Evolutionary conservation across 78 protist species (phyloP).

Genomic region (slime mould (Dictyostelium discoideum)): dicty_2.7 NC_007088.5:942001-942500

Average conservation of each 20-base stretch:
- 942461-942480: not conserved
- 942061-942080: not conserved
- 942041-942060: not conserved
- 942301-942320: too few species aligned
- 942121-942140: conserved; percentile 88
- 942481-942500: not conserved
- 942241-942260: not conserved
- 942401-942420: conserved; percentile 89
- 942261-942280: too few species aligned
- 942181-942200: conserved; percentile 76
- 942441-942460: not conserved
- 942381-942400: conserved; percentile 83
- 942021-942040: not conserved
- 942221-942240: conserved; percentile 81
- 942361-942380: conserved; percentile 88
- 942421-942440: conserved; percentile 74
- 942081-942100: conserved; percentile 74
- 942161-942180: conserved; percentile 93
- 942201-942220: conserved; percentile 86
- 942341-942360: conserved; percentile 81
- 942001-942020: not conserved
- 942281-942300: too few species aligned
- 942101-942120: conserved; percentile 81
- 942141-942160: conserved; percentile 93
- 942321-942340: too few species aligned